These are phyloP conservation scores for Smittium mucronatum DNA, from an alignment of 371 early-diverging fungal genomes.

Conservation along the genomic window DNA sequence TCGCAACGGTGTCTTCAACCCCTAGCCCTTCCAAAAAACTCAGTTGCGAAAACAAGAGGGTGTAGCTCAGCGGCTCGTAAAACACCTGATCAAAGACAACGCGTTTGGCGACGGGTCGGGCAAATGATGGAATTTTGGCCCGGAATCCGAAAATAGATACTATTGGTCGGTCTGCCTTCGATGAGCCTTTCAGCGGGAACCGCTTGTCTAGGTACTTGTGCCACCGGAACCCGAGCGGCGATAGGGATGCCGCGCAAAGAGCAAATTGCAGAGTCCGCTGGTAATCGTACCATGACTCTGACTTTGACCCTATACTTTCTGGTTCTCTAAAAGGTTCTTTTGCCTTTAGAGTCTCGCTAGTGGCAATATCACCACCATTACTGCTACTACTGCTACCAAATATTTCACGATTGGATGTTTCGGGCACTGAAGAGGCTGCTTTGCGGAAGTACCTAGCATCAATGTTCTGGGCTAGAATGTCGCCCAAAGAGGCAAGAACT, in stretches of 20 bases:
- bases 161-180: constrained; percentile 9
- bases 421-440: too few species aligned
- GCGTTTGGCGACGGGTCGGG: constrained; percentile 28
- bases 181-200: constrained; percentile 26
- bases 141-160: constrained; percentile 16
- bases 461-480: constrained; percentile 30
- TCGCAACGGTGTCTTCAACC: constrained; percentile 16
- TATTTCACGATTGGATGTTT: neutral
- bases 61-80: constrained; percentile 27
- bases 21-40: constrained; percentile 30
- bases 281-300: constrained; percentile 19
- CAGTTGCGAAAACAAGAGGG: constrained; percentile 25
- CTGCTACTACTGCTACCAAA: neutral
- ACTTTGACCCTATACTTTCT: neutral
- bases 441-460: constrained; percentile 12
- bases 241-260: constrained; percentile 25
- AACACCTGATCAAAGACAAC: constrained; percentile 23
- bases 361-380: neutral
- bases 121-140: constrained; percentile 16
- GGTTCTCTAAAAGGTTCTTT: too few species aligned
- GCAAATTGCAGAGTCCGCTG: constrained; percentile 28
- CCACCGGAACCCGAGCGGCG: constrained; percentile 32
- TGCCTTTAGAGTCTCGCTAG: neutral
- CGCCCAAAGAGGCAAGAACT: constrained; percentile 30
- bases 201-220: constrained; percentile 28